phyloP scores from a whole-genome alignment of 208 protist species.

The Leishmania aethiopica region DNA sequence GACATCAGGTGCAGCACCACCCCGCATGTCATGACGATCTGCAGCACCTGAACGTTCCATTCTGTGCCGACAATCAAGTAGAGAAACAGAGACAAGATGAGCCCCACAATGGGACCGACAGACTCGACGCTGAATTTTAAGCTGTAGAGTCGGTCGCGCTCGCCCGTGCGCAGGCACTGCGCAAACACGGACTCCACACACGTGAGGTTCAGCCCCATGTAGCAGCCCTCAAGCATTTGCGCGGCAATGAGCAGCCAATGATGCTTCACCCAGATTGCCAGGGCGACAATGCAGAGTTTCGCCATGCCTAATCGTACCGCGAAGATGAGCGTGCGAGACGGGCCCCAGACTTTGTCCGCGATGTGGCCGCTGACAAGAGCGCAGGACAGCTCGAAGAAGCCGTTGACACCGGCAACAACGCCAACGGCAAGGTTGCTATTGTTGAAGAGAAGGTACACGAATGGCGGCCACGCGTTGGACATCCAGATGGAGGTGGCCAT shows the following conservation, averaged over 20 bases:
- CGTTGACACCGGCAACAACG: slow-evolving; percentile 66
- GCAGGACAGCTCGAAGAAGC: slow-evolving; percentile 47
- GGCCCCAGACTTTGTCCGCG: slow-evolving; percentile 58
- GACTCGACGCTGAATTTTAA: slow-evolving; percentile 73
- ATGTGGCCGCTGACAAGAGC: slow-evolving; percentile 58
- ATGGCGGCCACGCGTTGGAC: slow-evolving; percentile 74
- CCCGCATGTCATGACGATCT: slow-evolving; percentile 54
- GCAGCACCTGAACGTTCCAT: slow-evolving; percentile 57
- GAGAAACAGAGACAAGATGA: slow-evolving; percentile 50
- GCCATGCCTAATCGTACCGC: slow-evolving; percentile 50
- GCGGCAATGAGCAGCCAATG: slow-evolving; percentile 46
- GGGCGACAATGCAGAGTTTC: slow-evolving; percentile 38
- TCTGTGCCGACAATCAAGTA: slow-evolving; percentile 49
- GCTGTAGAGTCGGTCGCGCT: slow-evolving; percentile 71
- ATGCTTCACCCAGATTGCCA: slow-evolving; percentile 41
- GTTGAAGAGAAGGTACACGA: slow-evolving; percentile 56
- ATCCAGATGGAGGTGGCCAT: slow-evolving; percentile 77
- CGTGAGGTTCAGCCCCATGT: slow-evolving; percentile 71
- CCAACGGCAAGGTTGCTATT: slow-evolving; percentile 67
- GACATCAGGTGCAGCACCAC: slow-evolving; percentile 54
- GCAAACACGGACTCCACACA: slow-evolving; percentile 74
- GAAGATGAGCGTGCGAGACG: slow-evolving; percentile 53
- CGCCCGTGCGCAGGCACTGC: slow-evolving; percentile 56
- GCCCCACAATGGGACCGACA: slow-evolving; percentile 54
- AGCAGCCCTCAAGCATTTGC: slow-evolving; percentile 65